Conservation (phyloP, 768 basidiomycete genomes). For the Hygrocybe coccinea region DNA sequence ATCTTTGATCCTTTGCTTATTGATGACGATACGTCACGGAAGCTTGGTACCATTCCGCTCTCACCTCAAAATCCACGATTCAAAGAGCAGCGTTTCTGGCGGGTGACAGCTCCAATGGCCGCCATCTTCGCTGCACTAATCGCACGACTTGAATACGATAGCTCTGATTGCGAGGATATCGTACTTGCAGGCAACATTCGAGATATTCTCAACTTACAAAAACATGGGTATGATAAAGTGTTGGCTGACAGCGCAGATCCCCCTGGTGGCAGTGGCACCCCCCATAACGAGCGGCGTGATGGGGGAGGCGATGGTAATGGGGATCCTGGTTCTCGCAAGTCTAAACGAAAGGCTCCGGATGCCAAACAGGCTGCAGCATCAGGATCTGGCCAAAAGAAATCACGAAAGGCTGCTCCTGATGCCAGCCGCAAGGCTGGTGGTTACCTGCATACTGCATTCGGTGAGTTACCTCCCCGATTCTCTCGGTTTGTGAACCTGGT, state of each 20-base stretch:
- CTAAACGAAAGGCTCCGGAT: background rate
- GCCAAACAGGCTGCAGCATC: background rate
- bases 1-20: constrained; percentile 2
- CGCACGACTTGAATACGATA: constrained; percentile 6
- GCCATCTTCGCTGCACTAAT: constrained; percentile 10
- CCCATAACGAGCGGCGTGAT: constrained; percentile 1
- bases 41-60: constrained; percentile 1
- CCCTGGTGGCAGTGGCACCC: constrained; percentile 4
- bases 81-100: constrained; percentile 10
- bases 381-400: constrained; percentile 5
- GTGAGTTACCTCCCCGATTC: background rate
- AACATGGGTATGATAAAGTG: background rate
- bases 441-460: background rate
- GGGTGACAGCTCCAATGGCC: constrained; percentile 6
- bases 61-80: constrained; percentile 8
- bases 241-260: background rate
- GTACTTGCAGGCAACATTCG: background rate
- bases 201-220: background rate
- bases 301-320: constrained; percentile 2
- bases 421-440: background rate
- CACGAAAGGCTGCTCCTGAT: background rate
- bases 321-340: background rate
- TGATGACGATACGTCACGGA: background rate
- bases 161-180: constrained; percentile 8
- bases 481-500: background rate